Conservation (phyloP, 139 green algal species). For the Micromonas pusilla region DNA sequence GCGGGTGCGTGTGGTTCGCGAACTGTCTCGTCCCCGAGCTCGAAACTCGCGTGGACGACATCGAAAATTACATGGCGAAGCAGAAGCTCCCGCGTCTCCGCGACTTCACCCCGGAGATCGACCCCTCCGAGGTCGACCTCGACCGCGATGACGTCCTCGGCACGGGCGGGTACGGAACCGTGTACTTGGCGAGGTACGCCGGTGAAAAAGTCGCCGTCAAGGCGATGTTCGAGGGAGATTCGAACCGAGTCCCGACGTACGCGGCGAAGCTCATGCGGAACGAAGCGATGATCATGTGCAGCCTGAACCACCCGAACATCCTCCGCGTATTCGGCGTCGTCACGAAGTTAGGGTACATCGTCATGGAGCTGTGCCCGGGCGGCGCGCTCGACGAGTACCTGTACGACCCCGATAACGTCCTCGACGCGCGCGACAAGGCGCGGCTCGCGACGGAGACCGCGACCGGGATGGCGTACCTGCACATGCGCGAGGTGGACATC, state of each 20-base stretch:
- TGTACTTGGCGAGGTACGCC: not conserved
- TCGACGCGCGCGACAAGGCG: not conserved
- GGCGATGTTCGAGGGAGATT: not conserved
- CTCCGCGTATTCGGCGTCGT: not conserved
- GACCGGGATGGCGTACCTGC: conserved; percentile 7
- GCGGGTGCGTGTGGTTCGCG: too few species aligned
- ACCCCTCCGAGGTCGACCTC: not conserved
- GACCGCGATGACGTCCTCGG: not conserved
- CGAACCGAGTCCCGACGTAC: not conserved
- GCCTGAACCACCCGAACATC: conserved; percentile 14
- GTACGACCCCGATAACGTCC: not conserved
- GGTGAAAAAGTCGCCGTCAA: not conserved
- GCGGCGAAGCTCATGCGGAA: not conserved
- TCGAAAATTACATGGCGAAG: conserved; percentile 15
- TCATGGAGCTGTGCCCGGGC: not conserved
- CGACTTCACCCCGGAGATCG: not conserved
- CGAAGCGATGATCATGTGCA: conserved; percentile 10
- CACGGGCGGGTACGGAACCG: not conserved
- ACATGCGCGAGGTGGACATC: not conserved
- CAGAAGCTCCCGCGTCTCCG: conserved; percentile 12
- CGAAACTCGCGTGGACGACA: not conserved
- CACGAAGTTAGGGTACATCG: not conserved
- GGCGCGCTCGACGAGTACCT: not conserved
- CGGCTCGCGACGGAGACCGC: conserved; percentile 1
- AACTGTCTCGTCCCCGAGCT: conserved; percentile 9